Evolutionary conservation across 805 yeast genomes (phyloP), one percentile per base, ranked within the genome.

Genomic region (Sugiyamaella mastotermitis): DNA sequence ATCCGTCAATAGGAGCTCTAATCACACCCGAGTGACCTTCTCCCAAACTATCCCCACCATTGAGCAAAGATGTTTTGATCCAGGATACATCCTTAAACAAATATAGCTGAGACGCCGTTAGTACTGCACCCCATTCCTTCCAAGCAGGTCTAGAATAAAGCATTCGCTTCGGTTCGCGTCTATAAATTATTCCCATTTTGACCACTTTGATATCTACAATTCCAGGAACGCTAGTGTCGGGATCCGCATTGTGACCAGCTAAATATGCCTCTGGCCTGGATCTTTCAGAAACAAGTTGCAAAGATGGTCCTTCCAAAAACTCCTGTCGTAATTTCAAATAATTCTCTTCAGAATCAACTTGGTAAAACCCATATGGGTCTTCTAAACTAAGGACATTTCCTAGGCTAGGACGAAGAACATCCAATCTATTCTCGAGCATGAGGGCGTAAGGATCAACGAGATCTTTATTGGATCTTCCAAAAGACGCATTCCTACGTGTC

Each of bases 111-210:
- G 68, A 59, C 8, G 61, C 55, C 2, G 71, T 67, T 24, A 66
- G 50, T 9, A 66, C 49, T 1, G 61, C 66, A 7, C 71, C 71
- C 65, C 66, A 64, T 33, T 62, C 65, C 16, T 58, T 53, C 66
- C 64, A 61, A 6, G 49, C 46, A 4, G 49, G 49, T 36, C 49
- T 55, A n/a, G 55, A 52, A 16, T 50, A 54, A 14, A 51, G 34
- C 47, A 50, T 47, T 31, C 58, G 51, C 41, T 55, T 58, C 19
- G 48, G 49, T 42, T 66, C 69, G 8, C 58, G 52, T 9, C 64
- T 46, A 17, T 46, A 49, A 5, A 66, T 38, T 8, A 61, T 41
- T 1, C 71, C 71, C 13, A 62, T 48, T 38, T 65, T 65, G 36
- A 62, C 57, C 6, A 66, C 56, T 27, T 57, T 56, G 41, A 65